Base-by-base conservation (phyloP, 345 rosid genomes). In the Lumnitzera littorea region DNA sequence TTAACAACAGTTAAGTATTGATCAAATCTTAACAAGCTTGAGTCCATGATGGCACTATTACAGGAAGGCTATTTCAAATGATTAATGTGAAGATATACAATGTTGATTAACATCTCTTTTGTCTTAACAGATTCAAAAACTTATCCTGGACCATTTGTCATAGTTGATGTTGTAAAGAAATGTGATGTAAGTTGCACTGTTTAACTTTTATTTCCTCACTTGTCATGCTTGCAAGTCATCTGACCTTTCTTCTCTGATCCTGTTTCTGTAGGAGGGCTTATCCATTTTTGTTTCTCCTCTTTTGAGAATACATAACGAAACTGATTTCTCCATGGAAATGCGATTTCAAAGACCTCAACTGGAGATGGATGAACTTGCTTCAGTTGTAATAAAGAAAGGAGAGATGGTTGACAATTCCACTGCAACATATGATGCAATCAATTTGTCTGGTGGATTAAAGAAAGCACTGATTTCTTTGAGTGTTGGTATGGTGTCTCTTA, bases 61-160 rank as follows among this genome's bases (percentile, higher is more conserved):
- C 5, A 29, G 7, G 43, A 9, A 36, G 43, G 43, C 43, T 9
- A 36, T 36, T 36, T 36, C 43, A 4, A 36, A 9, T 36, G 43
- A 36, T 36, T 4, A 9, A 36, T 36, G 43, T 36, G 1, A 36
- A 9, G 43, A 4, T 9, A 36, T 58, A 36, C 51, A 56, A 51
- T 61, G 12, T 59, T 24, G 15, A 53, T 48, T 50, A 20, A 36
- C 27, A 60, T 61, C 17, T 16, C 20, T 46, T 36, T 17, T 63
- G 13, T 46, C 54, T 57, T 56, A 55, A 55, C 84, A 91, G 98
- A 81, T 76, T 82, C 96, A 63, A 89, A 74, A 78, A 82, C 82
- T 72, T 80, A 80, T 64, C 98, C 96, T 43, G 98, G 98, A 55
- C 98, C 98, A 12, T 79, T 87, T 71, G 48, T 91, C 71, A 85